Base-by-base conservation (phyloP, 2,329 filamentous ascomycete genomes). In the Curvularia sp. region DNA sequence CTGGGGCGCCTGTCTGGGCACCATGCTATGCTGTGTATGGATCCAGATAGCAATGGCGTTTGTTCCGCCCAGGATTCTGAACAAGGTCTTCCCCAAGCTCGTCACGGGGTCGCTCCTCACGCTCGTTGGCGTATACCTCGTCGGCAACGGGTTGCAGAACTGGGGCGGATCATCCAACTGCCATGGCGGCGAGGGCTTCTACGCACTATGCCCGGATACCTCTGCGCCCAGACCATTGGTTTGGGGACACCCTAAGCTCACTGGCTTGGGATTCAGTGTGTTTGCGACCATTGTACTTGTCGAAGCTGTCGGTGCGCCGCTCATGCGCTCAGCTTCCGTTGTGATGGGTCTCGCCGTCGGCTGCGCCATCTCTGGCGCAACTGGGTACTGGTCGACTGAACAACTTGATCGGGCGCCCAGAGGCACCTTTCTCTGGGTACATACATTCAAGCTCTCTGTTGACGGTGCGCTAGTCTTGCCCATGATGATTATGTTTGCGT, bases 11-110 rank as follows among this genome's bases (percentile, higher is more conserved):
- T 55, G 66, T 18, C 47, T 72, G 8, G 68, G 69, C 7, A 69
- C 66, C 9, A 78, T 81, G 62, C 68, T 82, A 10, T 81, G 80
- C 58, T 80, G 79, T 5, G 79, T 80, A 4, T 80, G 78, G 67
- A 61, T 71, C 5, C 65, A 67, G 28, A 58, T 65, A 34, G 58
- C 53, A 21, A 65, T 72, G 64, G 62, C 67, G 18, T 68, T 73
- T 21, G 66, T 73, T 1, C 69, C 69, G 8, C 68, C 69, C 1
- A 67, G 60, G 39, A 53, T 65, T 1, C 51, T 73, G 3, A 70
- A 70, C 43, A 62, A 52, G 9, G 19, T 72, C 12, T 72, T 73
- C 30, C 68, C 70, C 1, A 70, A 71, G 51, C 61, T 70, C 10
- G 65, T 73, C 21, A 73, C 69, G 10, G 68, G 70, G 3, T 61